A percentile compares a stretch with the other conserved stretches of the same genome.
Conservation (phyloP, 345 rosid genomes). For the Cochlearia excelsa region DNA sequence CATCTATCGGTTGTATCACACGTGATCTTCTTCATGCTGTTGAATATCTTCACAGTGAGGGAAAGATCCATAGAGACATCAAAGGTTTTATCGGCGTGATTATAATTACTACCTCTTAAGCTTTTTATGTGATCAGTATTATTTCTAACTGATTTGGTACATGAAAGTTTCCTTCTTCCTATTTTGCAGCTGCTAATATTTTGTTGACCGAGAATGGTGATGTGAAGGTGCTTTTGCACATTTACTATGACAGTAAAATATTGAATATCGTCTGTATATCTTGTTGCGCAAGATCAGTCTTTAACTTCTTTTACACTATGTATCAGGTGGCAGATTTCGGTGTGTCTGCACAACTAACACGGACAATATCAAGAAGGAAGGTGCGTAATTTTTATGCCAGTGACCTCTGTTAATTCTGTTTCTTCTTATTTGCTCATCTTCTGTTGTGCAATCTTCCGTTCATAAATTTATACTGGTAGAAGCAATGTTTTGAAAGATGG, state of each 20-base stretch:
- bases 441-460: conserved; percentile 3
- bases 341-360: conserved; percentile 95
- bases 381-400: conserved; percentile 44
- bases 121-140: conserved; percentile 6
- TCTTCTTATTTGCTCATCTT: conserved; percentile 14
- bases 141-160: conserved; percentile 9
- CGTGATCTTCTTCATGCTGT: conserved; percentile 92
- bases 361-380: conserved; percentile 98
- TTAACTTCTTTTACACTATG: conserved; percentile 31
- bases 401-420: conserved; percentile 11
- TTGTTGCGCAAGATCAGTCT: conserved; percentile 5
- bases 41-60: conserved; percentile 89
- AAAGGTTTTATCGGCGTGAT: conserved; percentile 56
- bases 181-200: conserved; percentile 89
- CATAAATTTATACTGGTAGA: conserved; percentile 3
- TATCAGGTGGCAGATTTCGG: conserved; percentile 99
- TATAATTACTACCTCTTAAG: background rate
- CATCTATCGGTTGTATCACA: conserved; percentile 78
- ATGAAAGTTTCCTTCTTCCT: conserved; percentile 29
- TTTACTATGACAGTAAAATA: conserved; percentile 11
- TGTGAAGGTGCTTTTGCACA: conserved; percentile 62
- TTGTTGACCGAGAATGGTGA: conserved; percentile 93
- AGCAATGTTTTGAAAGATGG: conserved; percentile 5
- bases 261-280: background rate
- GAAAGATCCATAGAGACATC: conserved; percentile 95